These are phyloP conservation scores for Aspergillus novoparasiticus DNA, from an alignment of 2,329 filamentous ascomycete species.

Conservation along the genomic window DNA sequence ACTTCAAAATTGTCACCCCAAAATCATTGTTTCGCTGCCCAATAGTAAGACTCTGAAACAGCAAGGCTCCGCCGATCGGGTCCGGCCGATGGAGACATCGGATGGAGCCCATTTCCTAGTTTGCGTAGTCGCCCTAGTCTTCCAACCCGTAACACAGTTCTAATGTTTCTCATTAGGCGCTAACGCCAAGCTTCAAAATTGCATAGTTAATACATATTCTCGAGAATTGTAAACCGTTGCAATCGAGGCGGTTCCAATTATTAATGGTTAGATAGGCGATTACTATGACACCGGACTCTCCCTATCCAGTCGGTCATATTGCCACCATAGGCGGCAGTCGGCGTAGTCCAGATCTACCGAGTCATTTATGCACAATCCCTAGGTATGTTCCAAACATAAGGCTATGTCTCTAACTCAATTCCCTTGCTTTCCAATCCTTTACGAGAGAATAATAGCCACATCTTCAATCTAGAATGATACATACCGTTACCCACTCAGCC, in stretches of 20 bases:
- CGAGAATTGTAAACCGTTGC: background rate
- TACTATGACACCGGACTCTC: background rate
- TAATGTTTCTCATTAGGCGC: background rate
- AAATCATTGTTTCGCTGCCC: conserved; percentile 9
- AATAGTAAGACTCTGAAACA: conserved; percentile 11
- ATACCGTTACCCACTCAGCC: conserved; percentile 8
- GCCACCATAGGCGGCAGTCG: background rate
- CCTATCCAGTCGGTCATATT: background rate
- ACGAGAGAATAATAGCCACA: background rate
- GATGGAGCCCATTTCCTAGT: conserved; percentile 15
- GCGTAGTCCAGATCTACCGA: conserved; percentile 1
- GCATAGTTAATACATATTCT: background rate
- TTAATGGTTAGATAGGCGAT: background rate
- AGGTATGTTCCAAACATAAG: background rate
- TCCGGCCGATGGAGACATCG: conserved; percentile 25
- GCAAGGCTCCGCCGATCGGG: conserved; percentile 21
- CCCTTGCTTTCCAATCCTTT: background rate
- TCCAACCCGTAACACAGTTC: background rate
- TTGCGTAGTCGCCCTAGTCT: background rate
- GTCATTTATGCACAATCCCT: background rate
- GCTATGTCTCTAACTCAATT: background rate
- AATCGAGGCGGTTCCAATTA: conserved; percentile 2
- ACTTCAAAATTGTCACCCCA: conserved; percentile 6
- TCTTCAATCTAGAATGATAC: conserved; percentile 1
- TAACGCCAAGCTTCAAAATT: background rate